These are phyloP conservation scores for Oryza glaberrima DNA, from an alignment of 176 grass and related monocot genomes.

Conservation along the genomic window DNA sequence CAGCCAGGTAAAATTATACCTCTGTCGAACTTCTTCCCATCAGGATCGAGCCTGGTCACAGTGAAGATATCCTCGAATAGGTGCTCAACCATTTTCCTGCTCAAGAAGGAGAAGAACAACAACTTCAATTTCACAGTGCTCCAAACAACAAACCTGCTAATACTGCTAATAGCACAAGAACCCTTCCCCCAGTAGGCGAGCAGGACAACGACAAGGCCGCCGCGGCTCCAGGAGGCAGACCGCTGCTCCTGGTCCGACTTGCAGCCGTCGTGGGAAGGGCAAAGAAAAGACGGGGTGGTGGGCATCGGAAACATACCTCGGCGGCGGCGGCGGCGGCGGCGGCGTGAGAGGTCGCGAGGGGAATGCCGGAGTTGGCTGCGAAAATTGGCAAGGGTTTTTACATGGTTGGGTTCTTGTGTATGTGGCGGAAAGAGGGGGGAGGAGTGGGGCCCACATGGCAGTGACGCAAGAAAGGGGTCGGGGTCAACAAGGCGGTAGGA, in stretches of 20 bases:
- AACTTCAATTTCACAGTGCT: not conserved
- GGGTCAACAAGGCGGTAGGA: too few relatives aligned
- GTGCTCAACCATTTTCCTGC: slow-evolving; percentile 45
- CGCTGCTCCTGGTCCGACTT: not conserved
- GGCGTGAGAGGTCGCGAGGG: not conserved
- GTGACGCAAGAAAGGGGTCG: not conserved
- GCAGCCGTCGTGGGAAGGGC: not conserved
- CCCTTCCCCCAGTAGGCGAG: not conserved
- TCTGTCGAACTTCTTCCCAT: slow-evolving; percentile 67
- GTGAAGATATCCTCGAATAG: slow-evolving; percentile 52
- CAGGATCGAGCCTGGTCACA: slow-evolving; percentile 43
- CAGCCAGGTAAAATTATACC: slow-evolving; percentile 7
- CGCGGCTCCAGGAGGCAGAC: too few relatives aligned
- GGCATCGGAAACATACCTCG: not conserved
- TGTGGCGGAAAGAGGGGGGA: not conserved
- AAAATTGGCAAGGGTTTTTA: not conserved
- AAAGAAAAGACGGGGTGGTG: too few relatives aligned
- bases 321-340: not conserved
- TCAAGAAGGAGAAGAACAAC: not conserved
- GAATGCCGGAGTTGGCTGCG: too few relatives aligned
- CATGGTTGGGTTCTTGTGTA: not conserved
- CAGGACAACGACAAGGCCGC: too few relatives aligned
- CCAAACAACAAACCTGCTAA: not conserved
- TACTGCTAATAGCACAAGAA: not conserved
- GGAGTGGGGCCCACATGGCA: not conserved